These are phyloP conservation scores for Neocatenulostroma microsporum DNA, from an alignment of 2,329 filamentous ascomycete species.

Conservation along the genomic window DNA sequence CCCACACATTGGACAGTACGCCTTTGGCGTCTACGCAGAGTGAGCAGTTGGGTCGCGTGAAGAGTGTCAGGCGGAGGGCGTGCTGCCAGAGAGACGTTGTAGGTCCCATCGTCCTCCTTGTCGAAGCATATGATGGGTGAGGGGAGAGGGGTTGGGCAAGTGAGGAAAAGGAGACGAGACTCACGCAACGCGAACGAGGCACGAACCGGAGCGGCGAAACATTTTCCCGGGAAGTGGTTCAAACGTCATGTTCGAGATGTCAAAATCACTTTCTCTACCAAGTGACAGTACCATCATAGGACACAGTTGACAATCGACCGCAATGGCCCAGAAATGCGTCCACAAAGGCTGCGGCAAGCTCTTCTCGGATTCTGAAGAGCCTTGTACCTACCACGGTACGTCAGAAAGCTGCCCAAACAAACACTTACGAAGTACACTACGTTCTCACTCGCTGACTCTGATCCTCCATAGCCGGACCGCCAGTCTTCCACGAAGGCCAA, in stretches of 20 bases:
- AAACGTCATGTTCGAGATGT: too few species aligned
- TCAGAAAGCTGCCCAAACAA: too few species aligned
- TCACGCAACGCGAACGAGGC: too few species aligned
- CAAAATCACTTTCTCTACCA: too few species aligned
- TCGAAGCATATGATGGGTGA: neutral
- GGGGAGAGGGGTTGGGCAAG: neutral
- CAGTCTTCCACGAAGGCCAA: conserved; percentile 94
- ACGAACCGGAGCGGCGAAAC: too few species aligned
- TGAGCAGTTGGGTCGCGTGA: conserved; percentile 63
- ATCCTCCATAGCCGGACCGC: conserved; percentile 31
- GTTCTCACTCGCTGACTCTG: conserved; percentile 8
- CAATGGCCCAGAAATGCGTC: conserved; percentile 78
- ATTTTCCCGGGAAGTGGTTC: too few species aligned
- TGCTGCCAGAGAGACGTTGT: conserved; percentile 12
- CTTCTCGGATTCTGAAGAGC: conserved; percentile 73
- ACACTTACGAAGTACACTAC: too few species aligned
- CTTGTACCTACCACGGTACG: conserved; percentile 77
- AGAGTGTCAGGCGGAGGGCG: conserved; percentile 53
- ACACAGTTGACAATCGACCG: too few species aligned
- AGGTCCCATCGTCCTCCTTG: conserved; percentile 11
- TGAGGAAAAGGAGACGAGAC: too few species aligned
- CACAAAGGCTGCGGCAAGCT: conserved; percentile 92
- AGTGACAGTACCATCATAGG: too few species aligned
- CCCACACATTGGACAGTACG: conserved; percentile 61
- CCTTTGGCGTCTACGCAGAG: conserved; percentile 62